A percentile compares a stretch with the other conserved stretches of the same genome.
Evolutionary conservation across 495 filamentous ascomycete genomes (phyloP).

Genomic region (Recurvomyces mirabilis): DNA sequence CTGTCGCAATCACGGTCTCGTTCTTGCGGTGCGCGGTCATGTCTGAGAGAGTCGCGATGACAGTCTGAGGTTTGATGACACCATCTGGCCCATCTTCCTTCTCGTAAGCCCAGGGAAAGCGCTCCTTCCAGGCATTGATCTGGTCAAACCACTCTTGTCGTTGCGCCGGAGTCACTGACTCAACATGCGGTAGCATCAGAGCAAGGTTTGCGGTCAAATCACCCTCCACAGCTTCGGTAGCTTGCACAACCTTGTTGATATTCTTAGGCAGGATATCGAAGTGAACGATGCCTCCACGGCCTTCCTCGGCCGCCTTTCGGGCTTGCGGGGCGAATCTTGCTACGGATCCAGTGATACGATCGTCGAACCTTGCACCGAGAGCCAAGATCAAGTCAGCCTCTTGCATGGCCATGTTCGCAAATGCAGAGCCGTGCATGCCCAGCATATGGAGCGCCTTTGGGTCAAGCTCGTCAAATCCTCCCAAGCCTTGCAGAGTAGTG

Average conservation of each 20-base stretch:
- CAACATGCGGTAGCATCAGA: conserved; percentile 57
- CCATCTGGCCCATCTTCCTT: conserved; percentile 49
- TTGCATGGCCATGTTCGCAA: conserved; percentile 71
- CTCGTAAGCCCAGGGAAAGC: conserved; percentile 73
- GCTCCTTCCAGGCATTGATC: conserved; percentile 79
- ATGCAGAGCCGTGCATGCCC: conserved; percentile 71
- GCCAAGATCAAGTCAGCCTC: conserved; percentile 68
- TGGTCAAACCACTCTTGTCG: conserved; percentile 79
- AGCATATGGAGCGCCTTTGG: conserved; percentile 72
- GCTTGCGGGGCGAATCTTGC: conserved; percentile 59
- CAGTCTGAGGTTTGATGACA: conserved; percentile 76
- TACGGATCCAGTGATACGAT: conserved; percentile 58
- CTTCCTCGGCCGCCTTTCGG: conserved; percentile 53
- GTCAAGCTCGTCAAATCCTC: conserved; percentile 67
- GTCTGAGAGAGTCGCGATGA: conserved; percentile 72
- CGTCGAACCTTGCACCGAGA: conserved; percentile 65
- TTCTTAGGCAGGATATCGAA: conserved; percentile 80
- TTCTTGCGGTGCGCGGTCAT: conserved; percentile 64
- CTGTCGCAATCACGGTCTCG: conserved; percentile 73
- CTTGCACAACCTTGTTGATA: conserved; percentile 78
- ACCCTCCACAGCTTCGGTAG: conserved; percentile 68
- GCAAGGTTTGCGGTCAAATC: conserved; percentile 61
- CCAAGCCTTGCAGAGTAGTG: conserved; percentile 66
- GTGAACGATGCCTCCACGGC: conserved; percentile 66
- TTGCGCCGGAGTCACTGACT: conserved; percentile 40